These are phyloP conservation scores for Gaeumannomyces tritici DNA, from an alignment of 2,329 filamentous ascomycete species.

Conservation along the genomic window DNA sequence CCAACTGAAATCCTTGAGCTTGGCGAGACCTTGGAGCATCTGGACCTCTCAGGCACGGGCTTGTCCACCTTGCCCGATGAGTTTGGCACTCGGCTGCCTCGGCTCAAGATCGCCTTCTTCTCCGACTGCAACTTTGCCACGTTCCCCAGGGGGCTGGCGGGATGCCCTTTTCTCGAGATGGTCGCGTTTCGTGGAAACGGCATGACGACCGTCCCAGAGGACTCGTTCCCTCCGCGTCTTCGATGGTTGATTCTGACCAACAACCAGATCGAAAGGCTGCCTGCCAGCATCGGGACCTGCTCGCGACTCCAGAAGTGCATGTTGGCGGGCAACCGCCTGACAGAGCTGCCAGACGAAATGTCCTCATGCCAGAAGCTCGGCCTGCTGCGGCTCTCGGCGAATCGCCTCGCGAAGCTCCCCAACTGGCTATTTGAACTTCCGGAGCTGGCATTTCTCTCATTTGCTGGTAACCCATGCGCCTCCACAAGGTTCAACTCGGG, in stretches of 20 bases:
- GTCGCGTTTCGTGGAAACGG: constrained; percentile 36
- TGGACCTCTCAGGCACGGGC: constrained; percentile 37
- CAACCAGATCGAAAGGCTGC: constrained; percentile 28
- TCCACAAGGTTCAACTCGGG: constrained; percentile 10
- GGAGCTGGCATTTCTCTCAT: constrained; percentile 34
- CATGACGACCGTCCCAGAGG: constrained; percentile 31
- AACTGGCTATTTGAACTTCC: constrained; percentile 33
- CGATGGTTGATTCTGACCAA: constrained; percentile 39
- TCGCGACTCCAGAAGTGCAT: constrained; percentile 35
- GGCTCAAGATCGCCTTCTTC: constrained; percentile 35
- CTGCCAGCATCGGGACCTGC: constrained; percentile 31
- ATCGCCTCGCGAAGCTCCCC: constrained; percentile 27
- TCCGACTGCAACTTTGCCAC: constrained; percentile 32
- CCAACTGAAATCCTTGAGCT: constrained; percentile 30
- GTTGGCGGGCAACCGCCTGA: constrained; percentile 35
- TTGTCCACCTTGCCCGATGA: constrained; percentile 28
- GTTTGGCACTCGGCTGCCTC: constrained; percentile 25
- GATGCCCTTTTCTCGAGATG: constrained; percentile 36
- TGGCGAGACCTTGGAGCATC: constrained; percentile 29
- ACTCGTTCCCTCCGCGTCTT: constrained; percentile 27
- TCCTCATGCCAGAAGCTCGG: constrained; percentile 30
- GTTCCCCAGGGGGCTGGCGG: constrained; percentile 30
- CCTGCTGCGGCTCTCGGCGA: constrained; percentile 32
- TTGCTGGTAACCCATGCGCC: constrained; percentile 36
- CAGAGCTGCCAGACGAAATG: constrained; percentile 29